These are phyloP conservation scores for Eimeria acervulina DNA, from an alignment of 169 alveolate genomes.

Conservation along the genomic window DNA sequence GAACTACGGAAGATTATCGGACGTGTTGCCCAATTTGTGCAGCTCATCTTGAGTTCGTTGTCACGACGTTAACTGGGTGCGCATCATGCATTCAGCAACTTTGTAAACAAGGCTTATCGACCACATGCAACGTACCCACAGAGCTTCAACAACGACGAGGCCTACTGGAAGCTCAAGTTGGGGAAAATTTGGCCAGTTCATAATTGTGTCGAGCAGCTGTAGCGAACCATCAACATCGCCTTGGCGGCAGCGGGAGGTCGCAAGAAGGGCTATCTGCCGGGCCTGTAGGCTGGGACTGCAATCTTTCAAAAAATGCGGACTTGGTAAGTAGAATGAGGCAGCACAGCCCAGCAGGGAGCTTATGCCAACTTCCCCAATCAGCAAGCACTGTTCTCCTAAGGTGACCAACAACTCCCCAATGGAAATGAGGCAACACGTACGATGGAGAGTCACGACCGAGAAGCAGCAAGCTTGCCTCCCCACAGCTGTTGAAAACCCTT, in stretches of 20 bases:
- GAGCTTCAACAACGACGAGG: constrained; percentile 38
- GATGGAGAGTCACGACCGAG: constrained; percentile 60
- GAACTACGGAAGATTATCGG: neutral
- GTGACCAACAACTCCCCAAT: constrained; percentile 72
- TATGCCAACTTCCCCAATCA: constrained; percentile 69
- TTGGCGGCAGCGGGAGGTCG: constrained; percentile 63
- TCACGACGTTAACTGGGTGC: neutral
- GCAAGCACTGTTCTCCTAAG: constrained; percentile 73
- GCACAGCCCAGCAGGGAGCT: constrained; percentile 58
- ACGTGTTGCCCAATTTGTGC: neutral
- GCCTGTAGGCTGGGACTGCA: constrained; percentile 36
- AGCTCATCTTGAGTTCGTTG: neutral
- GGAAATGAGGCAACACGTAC: constrained; percentile 56
- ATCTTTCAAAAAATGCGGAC: constrained; percentile 23
- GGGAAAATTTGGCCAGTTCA: neutral
- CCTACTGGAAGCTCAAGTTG: constrained; percentile 61
- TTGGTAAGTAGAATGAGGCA: constrained; percentile 51
- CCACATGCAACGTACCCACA: constrained; percentile 50
- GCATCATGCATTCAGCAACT: neutral
- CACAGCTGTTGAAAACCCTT: constrained; percentile 13
- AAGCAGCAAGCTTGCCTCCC: constrained; percentile 67
- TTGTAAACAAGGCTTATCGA: neutral
- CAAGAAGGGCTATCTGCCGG: constrained; percentile 43
- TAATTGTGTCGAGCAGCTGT: constrained; percentile 46
- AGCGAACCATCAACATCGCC: constrained; percentile 71